Conservation (phyloP, 176 grass and related monocot species). For the Urochloa ruziziensis region DNA sequence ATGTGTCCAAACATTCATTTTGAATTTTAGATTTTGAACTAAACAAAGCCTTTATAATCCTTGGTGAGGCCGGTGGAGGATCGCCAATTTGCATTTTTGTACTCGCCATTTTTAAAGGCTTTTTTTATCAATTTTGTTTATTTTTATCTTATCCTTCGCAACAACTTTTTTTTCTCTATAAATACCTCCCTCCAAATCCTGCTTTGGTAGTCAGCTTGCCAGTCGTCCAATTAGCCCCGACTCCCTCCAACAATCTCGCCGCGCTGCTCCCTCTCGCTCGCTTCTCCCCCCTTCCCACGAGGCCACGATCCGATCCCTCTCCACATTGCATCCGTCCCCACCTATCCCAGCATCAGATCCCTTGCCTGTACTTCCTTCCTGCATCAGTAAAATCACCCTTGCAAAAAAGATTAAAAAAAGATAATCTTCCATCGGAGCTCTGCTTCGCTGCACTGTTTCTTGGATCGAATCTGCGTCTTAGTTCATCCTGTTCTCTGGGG, state of each 20-base stretch:
- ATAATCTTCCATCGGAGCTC: background rate
- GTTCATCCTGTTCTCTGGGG: background rate
- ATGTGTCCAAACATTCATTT: too few relatives aligned
- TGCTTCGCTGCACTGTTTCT: background rate
- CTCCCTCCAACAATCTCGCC: slow-evolving; percentile 13
- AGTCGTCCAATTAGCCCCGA: background rate
- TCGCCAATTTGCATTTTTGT: background rate
- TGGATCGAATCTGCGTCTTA: background rate
- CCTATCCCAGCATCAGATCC: background rate
- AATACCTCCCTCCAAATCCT: background rate
- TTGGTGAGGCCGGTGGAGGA: background rate
- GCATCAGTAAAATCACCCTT: background rate
- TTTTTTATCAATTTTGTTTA: background rate
- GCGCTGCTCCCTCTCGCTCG: slow-evolving; percentile 4
- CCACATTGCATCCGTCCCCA: slow-evolving; percentile 5
- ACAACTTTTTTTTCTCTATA: background rate
- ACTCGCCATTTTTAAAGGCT: background rate
- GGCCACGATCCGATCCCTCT: background rate
- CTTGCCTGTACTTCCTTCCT: background rate
- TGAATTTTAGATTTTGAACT: too few relatives aligned
- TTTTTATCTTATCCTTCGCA: background rate
- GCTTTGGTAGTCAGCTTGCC: background rate
- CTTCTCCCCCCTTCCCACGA: background rate
- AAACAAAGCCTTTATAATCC: too few relatives aligned
- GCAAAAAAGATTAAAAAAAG: background rate